Evolutionary conservation across 176 grass and related monocot species (phyloP), one percentile per base, ranked within the genome.

Genomic region (Poa pratensis): DNA sequence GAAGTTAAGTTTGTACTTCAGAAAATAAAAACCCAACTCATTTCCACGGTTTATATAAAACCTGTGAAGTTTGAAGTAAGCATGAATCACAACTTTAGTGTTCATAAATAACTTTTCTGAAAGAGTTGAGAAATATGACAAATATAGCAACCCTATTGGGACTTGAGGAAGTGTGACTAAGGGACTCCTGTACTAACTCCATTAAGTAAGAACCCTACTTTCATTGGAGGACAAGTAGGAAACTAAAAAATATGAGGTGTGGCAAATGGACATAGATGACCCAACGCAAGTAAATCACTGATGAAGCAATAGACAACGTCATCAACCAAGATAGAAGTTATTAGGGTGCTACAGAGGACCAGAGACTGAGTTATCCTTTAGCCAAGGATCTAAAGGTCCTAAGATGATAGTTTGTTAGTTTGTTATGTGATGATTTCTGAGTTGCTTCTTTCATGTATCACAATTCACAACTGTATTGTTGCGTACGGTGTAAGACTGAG

Each of bases 401-500:
- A 30, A 65, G 27, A 14, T 64, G 63, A 35, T 77, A 34, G 6
- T 64, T 63, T 32, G 7, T 42, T 62, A 35, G 3, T 1, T 68
- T 68, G 28, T 37, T 68, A n/a, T 88, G 27, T 40, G 46, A 52
- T 73, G 26, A 3, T 79, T 65, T 46, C 12, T 32, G 27, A 62
- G 6, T 6, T 59, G 30, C 35, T 71, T 43, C 45, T 83, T 83
- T 78, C 2, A 67, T 61, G 52, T 46, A 40, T 77, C 53, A 61
- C 9, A 16, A 51, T 16, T 39, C 53, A 61, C 9, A 16, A 51
- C n/a, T 39, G 22, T 30, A 70, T 73, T 79, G 43, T 7, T n/a
- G n/a, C 57, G 10, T 32, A 60, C 30, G 60, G 74, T 22, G 62
- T 67, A 39, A 16, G 72, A 88, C 43, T 88, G 60, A 50, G 78